phyloP scores from a whole-genome alignment of 2,329 filamentous ascomycete species.

The Paraphoma sp. region DNA sequence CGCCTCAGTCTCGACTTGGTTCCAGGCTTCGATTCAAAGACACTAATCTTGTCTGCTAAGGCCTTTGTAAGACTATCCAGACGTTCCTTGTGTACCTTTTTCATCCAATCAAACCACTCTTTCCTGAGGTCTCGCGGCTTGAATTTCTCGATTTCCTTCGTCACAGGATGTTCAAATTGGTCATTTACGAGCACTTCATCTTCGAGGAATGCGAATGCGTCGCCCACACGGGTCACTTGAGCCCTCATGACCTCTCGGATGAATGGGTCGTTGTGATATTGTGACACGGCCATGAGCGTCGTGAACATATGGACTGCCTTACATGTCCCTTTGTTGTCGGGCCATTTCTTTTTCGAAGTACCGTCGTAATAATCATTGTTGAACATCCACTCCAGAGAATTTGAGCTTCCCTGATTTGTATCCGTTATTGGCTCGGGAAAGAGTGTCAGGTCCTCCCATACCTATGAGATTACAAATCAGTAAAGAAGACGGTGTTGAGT shows the following conservation, averaged over 20 bases:
- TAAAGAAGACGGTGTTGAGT: neutral
- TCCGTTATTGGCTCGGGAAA: neutral
- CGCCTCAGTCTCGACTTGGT: conserved; percentile 5
- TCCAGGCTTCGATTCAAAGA: neutral
- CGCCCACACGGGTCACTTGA: conserved; percentile 6
- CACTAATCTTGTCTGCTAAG: neutral
- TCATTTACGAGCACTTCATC: neutral
- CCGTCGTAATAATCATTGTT: conserved; percentile 2
- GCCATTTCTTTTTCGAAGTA: neutral
- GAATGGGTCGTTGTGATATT: conserved; percentile 9
- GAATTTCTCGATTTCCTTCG: neutral
- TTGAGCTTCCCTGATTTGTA: conserved; percentile 1
- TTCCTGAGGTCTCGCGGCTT: neutral
- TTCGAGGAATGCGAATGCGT: conserved; percentile 1
- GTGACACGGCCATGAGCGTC: conserved; percentile 2
- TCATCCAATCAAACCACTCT: conserved; percentile 10
- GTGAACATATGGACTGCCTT: conserved; percentile 7
- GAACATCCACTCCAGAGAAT: conserved; percentile 4
- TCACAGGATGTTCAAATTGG: neutral
- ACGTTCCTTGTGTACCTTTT: conserved; percentile 2
- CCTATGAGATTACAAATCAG: neutral
- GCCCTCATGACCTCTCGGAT: conserved; percentile 9
- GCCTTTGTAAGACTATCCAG: neutral
- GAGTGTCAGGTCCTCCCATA: neutral
- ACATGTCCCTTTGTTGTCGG: conserved; percentile 6